Evolutionary conservation across 2,329 filamentous ascomycete genomes (phyloP).

Genomic region (Madurella mycetomatis): DNA sequence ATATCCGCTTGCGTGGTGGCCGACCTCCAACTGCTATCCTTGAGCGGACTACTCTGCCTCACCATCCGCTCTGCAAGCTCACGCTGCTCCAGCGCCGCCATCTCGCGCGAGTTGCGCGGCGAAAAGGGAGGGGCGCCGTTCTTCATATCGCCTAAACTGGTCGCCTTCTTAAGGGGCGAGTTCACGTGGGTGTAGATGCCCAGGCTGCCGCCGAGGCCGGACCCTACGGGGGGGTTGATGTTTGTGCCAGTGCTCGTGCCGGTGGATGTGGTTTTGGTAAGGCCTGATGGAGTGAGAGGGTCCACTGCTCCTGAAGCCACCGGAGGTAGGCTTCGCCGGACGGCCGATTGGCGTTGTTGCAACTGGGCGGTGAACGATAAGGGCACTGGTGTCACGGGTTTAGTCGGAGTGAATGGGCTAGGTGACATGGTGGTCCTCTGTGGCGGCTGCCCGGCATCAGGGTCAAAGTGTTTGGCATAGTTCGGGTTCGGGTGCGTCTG

Average conservation of each 20-base stretch:
- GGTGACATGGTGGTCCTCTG: conserved; percentile 37
- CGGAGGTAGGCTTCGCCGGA: conserved; percentile 23
- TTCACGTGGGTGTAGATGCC: conserved; percentile 76
- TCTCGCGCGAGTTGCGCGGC: conserved; percentile 57
- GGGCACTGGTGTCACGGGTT: conserved; percentile 9
- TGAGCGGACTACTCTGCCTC: conserved; percentile 40
- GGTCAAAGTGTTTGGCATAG: conserved; percentile 68
- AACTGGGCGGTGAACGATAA: conserved; percentile 13
- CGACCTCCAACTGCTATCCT: conserved; percentile 30
- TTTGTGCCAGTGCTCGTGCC: conserved; percentile 20
- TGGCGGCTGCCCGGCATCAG: conserved; percentile 43
- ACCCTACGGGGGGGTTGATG: conserved; percentile 8
- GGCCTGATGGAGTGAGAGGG: conserved; percentile 10
- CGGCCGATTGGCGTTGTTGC: conserved; percentile 10
- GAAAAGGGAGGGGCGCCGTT: conserved; percentile 37
- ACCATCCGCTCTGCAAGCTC: conserved; percentile 32
- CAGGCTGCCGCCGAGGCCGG: conserved; percentile 63
- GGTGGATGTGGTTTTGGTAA: conserved; percentile 25
- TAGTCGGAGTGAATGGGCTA: conserved; percentile 38
- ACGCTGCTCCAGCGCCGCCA: conserved; percentile 55
- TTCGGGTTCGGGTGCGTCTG: conserved; percentile 78
- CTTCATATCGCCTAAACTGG: conserved; percentile 56
- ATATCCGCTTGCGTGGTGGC: conserved; percentile 5
- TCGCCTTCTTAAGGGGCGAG: conserved; percentile 77
- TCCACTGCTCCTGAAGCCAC: neutral